A percentile compares a stretch with the other conserved stretches of the same genome.
These are phyloP conservation scores for Cladosporium cucumerinum DNA, from an alignment of 2,329 filamentous ascomycete genomes.

Conservation along the genomic window DNA sequence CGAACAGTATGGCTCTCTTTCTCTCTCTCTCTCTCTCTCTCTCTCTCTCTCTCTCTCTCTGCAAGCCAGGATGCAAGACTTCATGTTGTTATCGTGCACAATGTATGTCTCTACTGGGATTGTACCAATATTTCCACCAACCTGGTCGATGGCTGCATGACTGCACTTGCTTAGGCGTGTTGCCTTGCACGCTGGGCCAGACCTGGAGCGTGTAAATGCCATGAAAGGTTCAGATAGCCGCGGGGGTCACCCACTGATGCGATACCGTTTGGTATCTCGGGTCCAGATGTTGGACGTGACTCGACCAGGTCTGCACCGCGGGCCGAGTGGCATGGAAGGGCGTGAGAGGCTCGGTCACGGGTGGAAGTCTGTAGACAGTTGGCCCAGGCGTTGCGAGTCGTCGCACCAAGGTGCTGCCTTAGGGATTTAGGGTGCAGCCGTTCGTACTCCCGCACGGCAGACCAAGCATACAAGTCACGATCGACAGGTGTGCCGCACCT, in stretches of 20 bases:
- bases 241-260: conserved; percentile 3
- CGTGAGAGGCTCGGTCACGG: not conserved
- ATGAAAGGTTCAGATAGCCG: not conserved
- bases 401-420: not conserved
- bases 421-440: not conserved
- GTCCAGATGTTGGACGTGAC: not conserved
- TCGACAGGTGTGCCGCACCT: not conserved
- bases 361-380: not conserved
- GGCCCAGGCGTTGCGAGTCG: not conserved
- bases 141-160: not conserved
- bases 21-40: too few relatives aligned
- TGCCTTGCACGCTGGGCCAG: not conserved
- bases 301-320: not conserved
- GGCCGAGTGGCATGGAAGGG: not conserved
- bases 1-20: not conserved
- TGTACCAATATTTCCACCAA: not conserved
- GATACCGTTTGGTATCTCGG: not conserved
- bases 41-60: too few relatives aligned
- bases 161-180: not conserved
- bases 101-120: not conserved
- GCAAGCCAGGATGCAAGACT: not conserved
- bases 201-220: not conserved
- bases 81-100: not conserved
- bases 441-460: not conserved
- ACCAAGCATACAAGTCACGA: not conserved